These are phyloP conservation scores for Erodium texanum DNA, from an alignment of 441 rosid genomes.

Conservation along the genomic window DNA sequence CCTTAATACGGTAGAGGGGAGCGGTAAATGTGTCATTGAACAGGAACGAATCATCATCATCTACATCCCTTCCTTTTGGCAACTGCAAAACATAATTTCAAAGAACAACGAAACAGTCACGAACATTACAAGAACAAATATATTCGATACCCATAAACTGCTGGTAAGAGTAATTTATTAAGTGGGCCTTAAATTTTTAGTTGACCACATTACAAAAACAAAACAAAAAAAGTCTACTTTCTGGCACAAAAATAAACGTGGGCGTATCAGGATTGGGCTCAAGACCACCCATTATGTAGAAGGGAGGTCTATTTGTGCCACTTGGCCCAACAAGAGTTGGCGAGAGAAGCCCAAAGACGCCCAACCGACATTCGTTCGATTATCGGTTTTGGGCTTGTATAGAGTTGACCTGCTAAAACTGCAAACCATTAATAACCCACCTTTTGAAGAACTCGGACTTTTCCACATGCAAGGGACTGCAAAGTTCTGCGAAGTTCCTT, in stretches of 20 bases:
- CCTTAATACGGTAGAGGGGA: conserved; percentile 91
- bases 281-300: too few relatives aligned
- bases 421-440: conserved; percentile 24
- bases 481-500: conserved; percentile 91
- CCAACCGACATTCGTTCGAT: too few relatives aligned
- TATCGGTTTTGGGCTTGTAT: too few relatives aligned
- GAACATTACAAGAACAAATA: not conserved
- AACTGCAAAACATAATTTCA: conserved; percentile 33
- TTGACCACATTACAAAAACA: not conserved
- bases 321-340: too few relatives aligned
- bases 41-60: conserved; percentile 75
- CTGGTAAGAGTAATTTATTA: not conserved
- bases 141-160: not conserved
- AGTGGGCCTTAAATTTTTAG: not conserved
- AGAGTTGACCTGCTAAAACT: too few relatives aligned
- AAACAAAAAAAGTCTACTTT: not conserved
- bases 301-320: not conserved
- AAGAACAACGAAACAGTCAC: not conserved
- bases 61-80: conserved; percentile 97
- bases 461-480: conserved; percentile 98
- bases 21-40: conserved; percentile 81
- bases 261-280: too few relatives aligned
- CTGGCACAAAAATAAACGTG: not conserved
- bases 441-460: conserved; percentile 90
- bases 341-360: too few relatives aligned